Evolutionary conservation across 2,329 filamentous ascomycete genomes (phyloP), one percentile per base, ranked within the genome.

Genomic region (Cytospora mali): DNA sequence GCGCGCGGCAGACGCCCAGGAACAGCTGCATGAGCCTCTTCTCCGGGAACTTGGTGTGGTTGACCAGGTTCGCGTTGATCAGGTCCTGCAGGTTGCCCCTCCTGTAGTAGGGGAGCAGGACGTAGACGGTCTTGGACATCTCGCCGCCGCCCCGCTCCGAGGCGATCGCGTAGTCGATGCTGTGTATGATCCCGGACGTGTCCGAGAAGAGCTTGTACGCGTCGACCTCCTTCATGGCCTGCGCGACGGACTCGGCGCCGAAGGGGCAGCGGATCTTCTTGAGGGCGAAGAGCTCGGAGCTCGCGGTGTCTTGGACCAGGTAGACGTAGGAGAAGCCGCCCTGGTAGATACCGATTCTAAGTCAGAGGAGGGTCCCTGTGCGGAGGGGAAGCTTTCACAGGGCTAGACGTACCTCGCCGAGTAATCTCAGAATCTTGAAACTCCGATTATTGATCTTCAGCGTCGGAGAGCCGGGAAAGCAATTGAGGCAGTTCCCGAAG

Each of bases 211-310:
- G 86, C 68, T 89, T 89, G 81, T 99, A 99, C 55, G 95, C 94
- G 76, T 98, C 94, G 66, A 98, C 95, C 80, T 99, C 95, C 76
- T 94, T 94, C 83, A 98, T 89, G 57, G 95, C 95, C 75, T 92
- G 92, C 68, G 92, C 88, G 64, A 99, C 94, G 28, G 92, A 97
- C 81, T 99, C 95, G 76, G 95, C 90, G 68, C 95, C 95, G 73
- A 99, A 98, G 5, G 95, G 94, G 81, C 95, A 99, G 74, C 94
- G 89, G 76, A 99, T 99, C 84, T 99, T 99, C 79, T 99, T 99
- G 66, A 98, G 88, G 21, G 95, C 95, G 76, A 96, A 94, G 53
- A 97, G 85, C 71, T 94, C 88, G 64, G 91, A 90, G 58, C 87
- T 90, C 60, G 86, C 82, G 54, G 90, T 94, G 76, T 97, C 93